phyloP scores from a whole-genome alignment of 192 early-diverging fungal species.

The Chytriomyces sp. region DNA sequence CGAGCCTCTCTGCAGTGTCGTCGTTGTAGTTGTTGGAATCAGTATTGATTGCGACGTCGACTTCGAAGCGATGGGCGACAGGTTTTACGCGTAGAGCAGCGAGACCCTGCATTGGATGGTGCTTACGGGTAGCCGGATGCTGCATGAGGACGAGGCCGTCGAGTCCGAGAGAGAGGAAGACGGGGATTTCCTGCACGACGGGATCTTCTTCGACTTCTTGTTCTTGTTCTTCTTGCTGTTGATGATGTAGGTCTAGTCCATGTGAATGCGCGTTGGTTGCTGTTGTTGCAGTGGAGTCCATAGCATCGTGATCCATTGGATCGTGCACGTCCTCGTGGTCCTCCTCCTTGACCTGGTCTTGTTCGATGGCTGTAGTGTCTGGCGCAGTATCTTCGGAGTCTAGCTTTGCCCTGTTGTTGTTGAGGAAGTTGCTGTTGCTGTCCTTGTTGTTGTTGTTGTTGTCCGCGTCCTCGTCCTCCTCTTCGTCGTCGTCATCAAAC shows the following conservation, averaged over 20 bases:
- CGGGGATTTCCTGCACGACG: constrained; percentile 67
- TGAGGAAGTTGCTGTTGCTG: too few species aligned
- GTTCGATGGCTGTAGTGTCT: too few species aligned
- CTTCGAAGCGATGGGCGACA: constrained; percentile 76
- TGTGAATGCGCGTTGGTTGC: neutral
- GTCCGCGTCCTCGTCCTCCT: too few species aligned
- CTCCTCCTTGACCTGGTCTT: too few species aligned
- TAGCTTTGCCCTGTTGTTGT: too few species aligned
- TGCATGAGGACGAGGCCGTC: constrained; percentile 80
- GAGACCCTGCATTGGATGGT: constrained; percentile 41
- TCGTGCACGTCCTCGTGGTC: too few species aligned
- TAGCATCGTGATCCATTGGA: too few species aligned
- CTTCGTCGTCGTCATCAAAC: too few species aligned
- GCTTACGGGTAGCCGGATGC: constrained; percentile 61
- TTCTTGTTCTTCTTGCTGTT: neutral
- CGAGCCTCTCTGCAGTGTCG: constrained; percentile 72
- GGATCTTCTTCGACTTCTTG: constrained; percentile 33
- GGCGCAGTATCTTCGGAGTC: too few species aligned
- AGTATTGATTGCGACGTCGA: constrained; percentile 82
- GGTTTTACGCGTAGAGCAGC: constrained; percentile 79
- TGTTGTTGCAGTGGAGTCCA: too few species aligned
- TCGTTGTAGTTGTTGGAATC: constrained; percentile 71
- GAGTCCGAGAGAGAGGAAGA: constrained; percentile 74
- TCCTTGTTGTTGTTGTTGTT: too few species aligned
- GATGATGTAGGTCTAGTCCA: neutral